phyloP scores from a whole-genome alignment of 2,329 filamentous ascomycete species.

The Cytospora schulzeri region DNA sequence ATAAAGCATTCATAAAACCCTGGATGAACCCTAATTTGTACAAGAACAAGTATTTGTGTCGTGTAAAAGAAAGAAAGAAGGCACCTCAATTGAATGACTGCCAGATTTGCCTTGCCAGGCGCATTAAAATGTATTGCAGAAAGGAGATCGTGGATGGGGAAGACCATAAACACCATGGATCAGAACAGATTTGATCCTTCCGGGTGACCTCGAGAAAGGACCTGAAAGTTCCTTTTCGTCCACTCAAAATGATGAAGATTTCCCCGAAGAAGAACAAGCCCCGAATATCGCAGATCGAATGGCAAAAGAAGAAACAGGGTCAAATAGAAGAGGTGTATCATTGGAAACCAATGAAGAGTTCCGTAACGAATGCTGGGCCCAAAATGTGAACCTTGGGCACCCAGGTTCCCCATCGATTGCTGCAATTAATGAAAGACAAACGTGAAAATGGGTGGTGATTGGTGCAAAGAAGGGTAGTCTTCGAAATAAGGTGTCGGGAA shows the following conservation, averaged over 20 bases:
- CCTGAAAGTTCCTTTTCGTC: neutral
- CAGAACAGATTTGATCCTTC: neutral
- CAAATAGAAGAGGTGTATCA: neutral
- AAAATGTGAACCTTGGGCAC: no score
- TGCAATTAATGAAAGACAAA: neutral
- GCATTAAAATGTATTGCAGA: neutral
- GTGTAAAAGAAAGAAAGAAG: neutral
- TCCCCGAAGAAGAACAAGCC: neutral
- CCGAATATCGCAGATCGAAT: neutral
- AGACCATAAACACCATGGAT: constrained; percentile 5
- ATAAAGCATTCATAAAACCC: neutral
- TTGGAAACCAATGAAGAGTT: neutral
- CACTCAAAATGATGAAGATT: neutral
- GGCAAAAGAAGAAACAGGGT: neutral
- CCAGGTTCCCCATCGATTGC: no score
- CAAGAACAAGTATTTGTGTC: constrained; percentile 5
- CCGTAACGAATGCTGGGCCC: no score
- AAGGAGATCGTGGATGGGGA: neutral
- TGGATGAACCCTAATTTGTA: constrained; percentile 10
- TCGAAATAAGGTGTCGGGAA: neutral
- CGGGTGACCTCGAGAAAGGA: neutral
- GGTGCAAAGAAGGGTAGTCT: neutral
- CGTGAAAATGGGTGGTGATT: neutral
- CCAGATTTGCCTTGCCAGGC: constrained; percentile 6
- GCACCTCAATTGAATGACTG: neutral